phyloP scores from a whole-genome alignment of 495 filamentous ascomycete species.

The Neurospora sp. region DNA sequence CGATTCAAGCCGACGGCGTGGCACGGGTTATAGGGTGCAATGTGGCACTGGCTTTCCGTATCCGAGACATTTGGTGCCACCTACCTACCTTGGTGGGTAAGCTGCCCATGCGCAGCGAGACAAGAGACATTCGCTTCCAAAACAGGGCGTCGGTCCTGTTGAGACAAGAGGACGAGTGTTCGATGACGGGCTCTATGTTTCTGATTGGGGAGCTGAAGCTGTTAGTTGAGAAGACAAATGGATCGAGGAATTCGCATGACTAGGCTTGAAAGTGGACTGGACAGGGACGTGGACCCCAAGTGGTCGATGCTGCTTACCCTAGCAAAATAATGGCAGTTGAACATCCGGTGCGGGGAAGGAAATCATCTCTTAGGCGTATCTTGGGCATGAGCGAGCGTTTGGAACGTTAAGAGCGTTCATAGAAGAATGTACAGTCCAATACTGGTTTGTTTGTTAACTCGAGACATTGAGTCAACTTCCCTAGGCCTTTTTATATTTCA shows the following conservation, averaged over 20 bases:
- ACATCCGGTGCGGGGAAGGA: background rate
- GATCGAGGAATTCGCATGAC: background rate
- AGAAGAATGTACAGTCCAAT: background rate
- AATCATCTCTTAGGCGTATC: background rate
- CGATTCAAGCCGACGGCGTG: background rate
- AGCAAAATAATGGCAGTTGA: background rate
- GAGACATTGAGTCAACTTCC: too few species aligned
- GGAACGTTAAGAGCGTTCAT: background rate
- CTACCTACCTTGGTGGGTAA: background rate
- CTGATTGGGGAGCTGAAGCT: background rate
- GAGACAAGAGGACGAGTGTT: background rate
- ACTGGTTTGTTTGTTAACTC: too few species aligned
- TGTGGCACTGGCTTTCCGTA: background rate
- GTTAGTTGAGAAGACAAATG: background rate
- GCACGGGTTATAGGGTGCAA: background rate
- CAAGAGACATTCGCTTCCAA: background rate
- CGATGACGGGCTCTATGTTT: background rate
- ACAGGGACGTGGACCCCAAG: background rate
- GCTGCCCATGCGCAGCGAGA: background rate
- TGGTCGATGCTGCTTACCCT: background rate
- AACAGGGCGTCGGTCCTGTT: background rate
- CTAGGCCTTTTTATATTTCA: too few species aligned
- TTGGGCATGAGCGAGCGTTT: background rate
- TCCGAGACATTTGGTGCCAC: background rate
- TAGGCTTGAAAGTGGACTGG: background rate